Percentiles rank a stretch among this genome's conserved stretches.
These are phyloP conservation scores for Phytophthora ohioensis DNA, from an alignment of 352 stramenopile species.

Conservation along the genomic window DNA sequence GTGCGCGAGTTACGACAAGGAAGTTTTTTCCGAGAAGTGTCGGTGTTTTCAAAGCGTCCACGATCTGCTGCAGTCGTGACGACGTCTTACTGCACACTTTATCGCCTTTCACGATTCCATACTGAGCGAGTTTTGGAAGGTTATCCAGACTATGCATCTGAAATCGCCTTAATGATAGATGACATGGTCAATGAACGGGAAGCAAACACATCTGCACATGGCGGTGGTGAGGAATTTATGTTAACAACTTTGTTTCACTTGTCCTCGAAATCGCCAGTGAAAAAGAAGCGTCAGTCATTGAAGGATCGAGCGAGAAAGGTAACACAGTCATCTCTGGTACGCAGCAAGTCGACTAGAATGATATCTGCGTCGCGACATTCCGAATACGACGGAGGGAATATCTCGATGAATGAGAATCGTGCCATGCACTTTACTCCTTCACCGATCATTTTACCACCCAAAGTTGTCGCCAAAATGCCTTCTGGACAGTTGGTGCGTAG, in stretches of 20 bases:
- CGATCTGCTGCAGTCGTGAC: conserved; percentile 68
- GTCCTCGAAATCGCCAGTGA: conserved; percentile 25
- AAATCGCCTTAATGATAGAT: conserved; percentile 55
- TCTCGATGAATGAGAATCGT: conserved; percentile 38
- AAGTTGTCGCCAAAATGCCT: not conserved
- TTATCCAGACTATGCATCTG: conserved; percentile 59
- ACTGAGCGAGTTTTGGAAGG: conserved; percentile 67
- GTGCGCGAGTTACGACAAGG: conserved; percentile 73
- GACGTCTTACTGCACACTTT: conserved; percentile 72
- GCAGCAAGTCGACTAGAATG: conserved; percentile 40
- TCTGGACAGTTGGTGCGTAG: conserved; percentile 45
- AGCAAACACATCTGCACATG: not conserved
- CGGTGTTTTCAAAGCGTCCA: conserved; percentile 68
- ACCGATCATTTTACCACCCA: conserved; percentile 20
- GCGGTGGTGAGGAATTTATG: conserved; percentile 53
- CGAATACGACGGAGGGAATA: conserved; percentile 36
- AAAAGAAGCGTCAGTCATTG: conserved; percentile 22
- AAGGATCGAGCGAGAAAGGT: conserved; percentile 17
- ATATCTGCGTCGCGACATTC: conserved; percentile 31
- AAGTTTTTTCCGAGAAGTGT: conserved; percentile 79
- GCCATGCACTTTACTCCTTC: conserved; percentile 22
- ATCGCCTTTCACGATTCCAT: conserved; percentile 69
- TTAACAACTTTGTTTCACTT: conserved; percentile 64
- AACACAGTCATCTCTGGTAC: conserved; percentile 14
- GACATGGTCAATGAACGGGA: conserved; percentile 54